These are phyloP conservation scores for Alternaria consortialis DNA, from an alignment of 2,329 filamentous ascomycete genomes.

Conservation along the genomic window DNA sequence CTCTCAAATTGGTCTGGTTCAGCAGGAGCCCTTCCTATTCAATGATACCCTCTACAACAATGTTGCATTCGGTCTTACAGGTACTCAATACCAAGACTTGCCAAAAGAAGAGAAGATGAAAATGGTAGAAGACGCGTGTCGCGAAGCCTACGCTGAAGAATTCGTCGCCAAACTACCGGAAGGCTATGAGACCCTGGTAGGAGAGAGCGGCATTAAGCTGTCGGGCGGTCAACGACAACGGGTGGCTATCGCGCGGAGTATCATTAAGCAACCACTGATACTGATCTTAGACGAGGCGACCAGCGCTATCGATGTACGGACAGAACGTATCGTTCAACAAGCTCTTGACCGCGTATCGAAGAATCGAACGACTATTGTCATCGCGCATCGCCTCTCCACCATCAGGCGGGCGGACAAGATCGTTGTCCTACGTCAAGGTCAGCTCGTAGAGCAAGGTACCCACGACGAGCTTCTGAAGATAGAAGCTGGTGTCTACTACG, in stretches of 20 bases:
- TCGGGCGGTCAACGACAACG: constrained; percentile 89
- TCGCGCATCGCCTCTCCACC: constrained; percentile 79
- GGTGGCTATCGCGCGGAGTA: constrained; percentile 76
- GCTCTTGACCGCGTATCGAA: constrained; percentile 67
- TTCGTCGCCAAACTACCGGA: constrained; percentile 54
- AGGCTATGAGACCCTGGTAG: constrained; percentile 77
- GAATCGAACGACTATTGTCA: constrained; percentile 76
- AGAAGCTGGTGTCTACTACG: constrained; percentile 70
- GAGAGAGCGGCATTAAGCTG: constrained; percentile 79
- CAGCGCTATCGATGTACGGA: constrained; percentile 68
- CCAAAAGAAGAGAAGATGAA: constrained; percentile 64
- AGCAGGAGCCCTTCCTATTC: constrained; percentile 54
- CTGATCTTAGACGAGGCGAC: constrained; percentile 81
- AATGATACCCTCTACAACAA: constrained; percentile 53
- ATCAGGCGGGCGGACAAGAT: constrained; percentile 82
- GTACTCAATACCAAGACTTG: constrained; percentile 60
- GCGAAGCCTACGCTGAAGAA: constrained; percentile 51
- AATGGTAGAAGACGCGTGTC: constrained; percentile 58
- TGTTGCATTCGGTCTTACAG: constrained; percentile 50
- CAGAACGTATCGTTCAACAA: constrained; percentile 64
- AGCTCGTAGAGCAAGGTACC: constrained; percentile 76
- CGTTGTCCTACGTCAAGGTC: constrained; percentile 75
- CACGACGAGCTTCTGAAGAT: constrained; percentile 74
- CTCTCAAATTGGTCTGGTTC: constrained; percentile 56
- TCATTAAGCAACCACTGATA: constrained; percentile 71